Percentiles rank a stretch among this genome's conserved stretches.
Evolutionary conservation across 116 monocot species (phyloP).

Genomic region (Cymodocea nodosa): DNA sequence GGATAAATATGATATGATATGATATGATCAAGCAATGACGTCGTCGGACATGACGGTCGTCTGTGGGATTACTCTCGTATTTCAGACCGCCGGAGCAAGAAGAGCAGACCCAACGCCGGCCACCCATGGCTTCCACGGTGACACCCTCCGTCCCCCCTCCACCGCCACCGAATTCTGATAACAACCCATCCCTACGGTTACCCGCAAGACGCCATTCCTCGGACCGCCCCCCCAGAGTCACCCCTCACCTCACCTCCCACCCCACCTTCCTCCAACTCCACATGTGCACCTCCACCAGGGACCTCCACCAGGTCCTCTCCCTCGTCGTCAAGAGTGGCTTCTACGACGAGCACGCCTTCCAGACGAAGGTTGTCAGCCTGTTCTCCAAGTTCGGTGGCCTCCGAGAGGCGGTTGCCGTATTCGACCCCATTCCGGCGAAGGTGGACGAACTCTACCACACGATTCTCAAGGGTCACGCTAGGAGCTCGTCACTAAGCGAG

Average conservation of each 20-base stretch:
- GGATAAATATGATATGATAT: too few species aligned
- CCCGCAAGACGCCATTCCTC: not conserved
- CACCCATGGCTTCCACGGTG: slow-evolving; percentile 7
- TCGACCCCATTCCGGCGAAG: slow-evolving; percentile 25
- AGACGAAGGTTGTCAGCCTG: slow-evolving; percentile 44
- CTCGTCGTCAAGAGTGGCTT: slow-evolving; percentile 35
- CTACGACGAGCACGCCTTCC: slow-evolving; percentile 18
- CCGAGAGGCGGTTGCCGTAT: slow-evolving; percentile 28
- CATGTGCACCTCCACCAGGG: slow-evolving; percentile 21
- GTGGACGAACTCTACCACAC: slow-evolving; percentile 44
- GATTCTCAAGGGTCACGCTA: slow-evolving; percentile 37
- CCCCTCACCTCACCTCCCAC: slow-evolving; percentile 20
- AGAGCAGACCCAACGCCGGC: not conserved
- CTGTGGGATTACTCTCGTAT: too few species aligned
- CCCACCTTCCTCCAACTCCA: slow-evolving; percentile 37
- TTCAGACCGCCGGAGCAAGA: not conserved
- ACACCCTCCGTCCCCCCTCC: not conserved
- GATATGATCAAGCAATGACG: too few species aligned
- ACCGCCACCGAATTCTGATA: not conserved
- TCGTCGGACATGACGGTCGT: too few species aligned
- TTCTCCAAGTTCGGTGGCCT: slow-evolving; percentile 39
- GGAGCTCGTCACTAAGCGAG: slow-evolving; percentile 13
- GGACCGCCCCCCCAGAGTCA: not conserved
- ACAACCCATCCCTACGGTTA: not conserved
- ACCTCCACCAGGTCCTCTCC: slow-evolving; percentile 41